A percentile compares a stretch with the other conserved stretches of the same genome.
phyloP scores from a whole-genome alignment of 2,329 filamentous ascomycete genomes.

The Monosporascus ibericus region DNA sequence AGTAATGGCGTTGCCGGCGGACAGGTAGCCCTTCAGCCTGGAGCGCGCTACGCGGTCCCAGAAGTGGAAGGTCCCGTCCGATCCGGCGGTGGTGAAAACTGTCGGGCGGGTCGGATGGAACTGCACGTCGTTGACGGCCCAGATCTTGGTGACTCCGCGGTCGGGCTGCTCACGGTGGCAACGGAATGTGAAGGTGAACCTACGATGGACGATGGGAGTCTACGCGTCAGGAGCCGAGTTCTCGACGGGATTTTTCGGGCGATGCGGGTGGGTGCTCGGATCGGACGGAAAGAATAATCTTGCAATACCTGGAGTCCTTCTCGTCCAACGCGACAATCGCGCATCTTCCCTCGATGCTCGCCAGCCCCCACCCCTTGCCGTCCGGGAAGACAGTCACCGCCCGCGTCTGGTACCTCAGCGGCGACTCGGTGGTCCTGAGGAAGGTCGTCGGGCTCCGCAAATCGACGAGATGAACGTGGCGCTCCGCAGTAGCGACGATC shows the following conservation, averaged over 20 bases:
- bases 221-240: neutral
- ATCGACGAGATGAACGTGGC: constrained; percentile 25
- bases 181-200: constrained; percentile 21
- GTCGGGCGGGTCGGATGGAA: constrained; percentile 21
- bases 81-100: constrained; percentile 26
- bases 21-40: constrained; percentile 47
- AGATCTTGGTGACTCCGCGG: constrained; percentile 19
- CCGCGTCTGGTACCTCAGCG: constrained; percentile 23
- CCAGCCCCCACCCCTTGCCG: constrained; percentile 22
- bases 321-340: constrained; percentile 16
- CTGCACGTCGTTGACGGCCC: constrained; percentile 25
- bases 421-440: constrained; percentile 12
- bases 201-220: neutral
- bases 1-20: constrained; percentile 51
- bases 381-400: constrained; percentile 20
- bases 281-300: neutral
- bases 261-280: neutral
- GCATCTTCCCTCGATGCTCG: constrained; percentile 25
- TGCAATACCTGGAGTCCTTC: constrained; percentile 14
- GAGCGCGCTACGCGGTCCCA: constrained; percentile 50
- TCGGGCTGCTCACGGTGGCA: constrained; percentile 23
- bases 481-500: constrained; percentile 25
- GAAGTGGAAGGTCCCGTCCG: constrained; percentile 36
- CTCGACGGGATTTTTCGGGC: neutral
- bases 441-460: constrained; percentile 19